Base-by-base conservation (phyloP, 139 green algal genomes). In the Tetradesmus lagerheimii region DNA sequence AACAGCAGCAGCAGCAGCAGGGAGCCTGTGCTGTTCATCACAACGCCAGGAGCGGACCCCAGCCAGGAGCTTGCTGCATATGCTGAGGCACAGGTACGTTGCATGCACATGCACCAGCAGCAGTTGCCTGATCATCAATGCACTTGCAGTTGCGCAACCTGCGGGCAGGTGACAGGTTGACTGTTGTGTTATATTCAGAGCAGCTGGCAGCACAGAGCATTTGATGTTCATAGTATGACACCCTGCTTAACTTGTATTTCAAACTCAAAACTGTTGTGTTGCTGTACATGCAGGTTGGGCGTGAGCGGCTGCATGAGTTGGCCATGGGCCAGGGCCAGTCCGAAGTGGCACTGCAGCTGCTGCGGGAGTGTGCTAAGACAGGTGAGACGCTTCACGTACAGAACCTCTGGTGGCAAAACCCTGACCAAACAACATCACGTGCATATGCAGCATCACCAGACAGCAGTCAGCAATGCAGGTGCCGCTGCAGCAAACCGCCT, bases 281-380 rank as follows among this genome's bases (percentile, higher is more conserved):
- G 43, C 20, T 87, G 37, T 62, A 1, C 23, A 3, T 75, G 35
- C 34, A 90, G 71, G 38, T 91, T 83, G 90, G 90, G 0, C 76
- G 85, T 35, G 90, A 83, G 25, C 89, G 91, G 14, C 95, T 95
- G 88, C 91, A 95, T 45, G 94, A 98, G 92, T 89, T 98, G 50
- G 95, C 96, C n/a, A 97, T 98, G 94, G 96, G 95, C 14, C 95
- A 98, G 87, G 96, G 96, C 16, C 96, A 98, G 88, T 88, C 92
- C 45, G 94, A 97, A 20, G 85, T 93, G 34, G 96, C 96, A 6
- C 82, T 98, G 35, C 50, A 89, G 50, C 93, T 97, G 88, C 92
- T 98, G 80, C 87, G 89, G n/a, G 90, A 97, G 41, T 97, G 94
- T 78, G 95, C 96, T 82, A 88, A 43, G 89, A 92, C 80, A 92